Percentiles rank a stretch among this genome's conserved stretches.
These are phyloP conservation scores for Stachybotrys chartarum DNA, from an alignment of 2,329 filamentous ascomycete genomes.

Conservation along the genomic window DNA sequence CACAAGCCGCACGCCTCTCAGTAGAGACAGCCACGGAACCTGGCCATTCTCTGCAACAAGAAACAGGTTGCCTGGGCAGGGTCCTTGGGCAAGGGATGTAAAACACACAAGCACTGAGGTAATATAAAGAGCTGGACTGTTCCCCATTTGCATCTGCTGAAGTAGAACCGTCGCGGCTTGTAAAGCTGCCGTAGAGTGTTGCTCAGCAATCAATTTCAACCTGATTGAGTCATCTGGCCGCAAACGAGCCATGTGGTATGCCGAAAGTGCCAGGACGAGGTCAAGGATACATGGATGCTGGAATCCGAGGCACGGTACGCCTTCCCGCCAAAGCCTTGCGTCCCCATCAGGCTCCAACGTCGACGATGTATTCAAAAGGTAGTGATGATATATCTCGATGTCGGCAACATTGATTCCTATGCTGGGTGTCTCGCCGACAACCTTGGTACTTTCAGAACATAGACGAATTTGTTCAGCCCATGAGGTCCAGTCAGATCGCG, in stretches of 20 bases:
- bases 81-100: conserved; percentile 9
- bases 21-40: conserved; percentile 11
- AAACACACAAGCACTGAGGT: conserved; percentile 13
- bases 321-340: conserved; percentile 9
- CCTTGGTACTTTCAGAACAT: too few species aligned
- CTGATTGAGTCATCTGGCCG: conserved; percentile 1
- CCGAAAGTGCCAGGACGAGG: conserved; percentile 14
- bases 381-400: conserved; percentile 17
- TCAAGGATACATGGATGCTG: conserved; percentile 13
- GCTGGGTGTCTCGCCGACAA: too few species aligned
- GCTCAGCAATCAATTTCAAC: conserved; percentile 10
- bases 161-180: conserved; percentile 11
- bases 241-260: conserved; percentile 11
- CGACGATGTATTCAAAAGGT: conserved; percentile 10
- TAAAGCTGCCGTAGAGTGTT: conserved; percentile 10
- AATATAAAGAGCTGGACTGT: conserved; percentile 13
- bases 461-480: too few species aligned
- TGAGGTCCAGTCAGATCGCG: too few species aligned
- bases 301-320: conserved; percentile 13
- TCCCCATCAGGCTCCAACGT: conserved; percentile 9
- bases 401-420: conserved; percentile 9
- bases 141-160: conserved; percentile 7
- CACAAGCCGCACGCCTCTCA: conserved; percentile 11
- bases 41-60: conserved; percentile 8
- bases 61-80: conserved; percentile 8